Evolutionary conservation across 768 basidiomycete species (phyloP), one percentile per base, ranked within the genome.

Genomic region (Pisolithus microcarpus): DNA sequence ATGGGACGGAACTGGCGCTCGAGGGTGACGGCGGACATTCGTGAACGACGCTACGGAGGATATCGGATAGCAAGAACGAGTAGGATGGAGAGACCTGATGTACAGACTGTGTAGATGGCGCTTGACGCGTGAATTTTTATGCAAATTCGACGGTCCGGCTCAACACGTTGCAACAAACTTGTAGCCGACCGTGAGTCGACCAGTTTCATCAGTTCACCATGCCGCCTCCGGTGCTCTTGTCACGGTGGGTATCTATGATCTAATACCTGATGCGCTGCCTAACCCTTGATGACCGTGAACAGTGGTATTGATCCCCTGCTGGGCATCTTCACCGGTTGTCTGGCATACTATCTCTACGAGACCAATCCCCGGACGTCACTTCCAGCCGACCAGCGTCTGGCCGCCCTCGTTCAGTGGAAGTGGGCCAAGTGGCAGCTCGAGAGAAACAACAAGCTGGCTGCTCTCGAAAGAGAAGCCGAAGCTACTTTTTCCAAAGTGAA

Each of bases 1-100:
- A 91, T 84, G 55, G 85, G 87, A 55, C 84, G 83, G 65, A 91
- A 79, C 70, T 91, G 89, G 60, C 89, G 84, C 58, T 91, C 88
- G 50, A 85, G 69, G 45, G 85, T 81, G 54, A 74, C 59, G 48
- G 64, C 69, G 50, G 83, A 78, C 75, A 82, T 82, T 42, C 34
- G 53, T 40, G 52, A 46, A 47, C 36, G 56, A 45, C 37, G 19
- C 40, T 31, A 39, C 6, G 36, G 53, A n/a, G 23, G 42, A 44
- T 38, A 34, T 26, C 38, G 43, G 43, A 49, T 51, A 15, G 42
- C 30, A 51, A 48, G 44, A 45, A 58, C 43, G 42, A 46, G 38
- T 16, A 39, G 39, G 43, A 21, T 16, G 47, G 46, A 38, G 36
- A 16, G 40, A 43, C 43, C 30, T 48, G 19, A 18, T 34, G 13